phyloP scores from a whole-genome alignment of 2,329 filamentous ascomycete species.

The Mollisia scopiformis region DNA sequence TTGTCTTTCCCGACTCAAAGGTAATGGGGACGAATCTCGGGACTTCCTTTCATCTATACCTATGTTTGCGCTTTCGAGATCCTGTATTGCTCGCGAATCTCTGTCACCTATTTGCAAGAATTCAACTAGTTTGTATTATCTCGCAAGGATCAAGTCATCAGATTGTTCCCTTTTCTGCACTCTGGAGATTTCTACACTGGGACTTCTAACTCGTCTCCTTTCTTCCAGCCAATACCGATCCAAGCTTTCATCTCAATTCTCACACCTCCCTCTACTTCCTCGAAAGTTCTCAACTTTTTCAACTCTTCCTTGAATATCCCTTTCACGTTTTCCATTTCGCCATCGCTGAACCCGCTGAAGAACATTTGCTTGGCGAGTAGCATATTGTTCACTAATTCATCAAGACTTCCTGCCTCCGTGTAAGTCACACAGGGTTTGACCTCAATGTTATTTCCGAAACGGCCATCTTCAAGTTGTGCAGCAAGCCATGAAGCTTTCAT shows the following conservation, averaged over 20 bases:
- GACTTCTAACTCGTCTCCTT: slow-evolving; percentile 11
- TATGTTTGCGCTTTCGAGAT: no score
- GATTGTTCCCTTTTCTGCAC: no score
- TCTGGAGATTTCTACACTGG: neutral
- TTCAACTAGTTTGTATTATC: no score
- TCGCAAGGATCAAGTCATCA: no score
- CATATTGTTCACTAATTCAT: slow-evolving; percentile 18
- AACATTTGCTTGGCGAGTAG: slow-evolving; percentile 18
- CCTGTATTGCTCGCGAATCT: no score
- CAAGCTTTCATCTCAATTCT: slow-evolving; percentile 21
- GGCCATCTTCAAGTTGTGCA: slow-evolving; percentile 14
- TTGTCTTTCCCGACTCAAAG: no score
- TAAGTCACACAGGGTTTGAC: slow-evolving; percentile 10
- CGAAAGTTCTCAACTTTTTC: slow-evolving; percentile 15
- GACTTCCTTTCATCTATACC: no score
- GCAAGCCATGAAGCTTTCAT: slow-evolving; percentile 17
- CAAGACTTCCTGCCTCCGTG: slow-evolving; percentile 11
- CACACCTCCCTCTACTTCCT: slow-evolving; percentile 11
- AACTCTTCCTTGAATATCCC: slow-evolving; percentile 10
- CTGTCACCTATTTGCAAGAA: no score
- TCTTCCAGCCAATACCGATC: slow-evolving; percentile 16
- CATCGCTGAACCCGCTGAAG: slow-evolving; percentile 10
- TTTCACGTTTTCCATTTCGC: slow-evolving; percentile 7
- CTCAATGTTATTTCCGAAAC: slow-evolving; percentile 17
- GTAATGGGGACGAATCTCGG: no score